These are phyloP conservation scores for Tylopilus cervinicoccineus DNA, from an alignment of 768 basidiomycete species.

Conservation along the genomic window DNA sequence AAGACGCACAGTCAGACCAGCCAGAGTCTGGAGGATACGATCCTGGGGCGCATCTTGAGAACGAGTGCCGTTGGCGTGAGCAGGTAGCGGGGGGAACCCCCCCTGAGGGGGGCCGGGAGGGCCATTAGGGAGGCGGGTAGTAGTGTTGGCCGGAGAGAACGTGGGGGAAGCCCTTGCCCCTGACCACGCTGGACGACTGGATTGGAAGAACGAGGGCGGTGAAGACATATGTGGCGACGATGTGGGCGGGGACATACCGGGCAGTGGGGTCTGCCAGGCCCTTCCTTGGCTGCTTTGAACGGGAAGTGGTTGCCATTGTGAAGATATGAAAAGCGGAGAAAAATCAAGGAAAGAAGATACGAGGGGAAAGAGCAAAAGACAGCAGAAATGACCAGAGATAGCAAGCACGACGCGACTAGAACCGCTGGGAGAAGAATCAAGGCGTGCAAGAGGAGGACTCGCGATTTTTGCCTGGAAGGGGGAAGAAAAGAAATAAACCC, in stretches of 20 bases:
- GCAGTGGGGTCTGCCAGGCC: slow-evolving; percentile 50
- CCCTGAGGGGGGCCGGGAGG: slow-evolving; percentile 35
- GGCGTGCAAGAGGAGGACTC: slow-evolving; percentile 16
- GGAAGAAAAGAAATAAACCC: slow-evolving; percentile 17
- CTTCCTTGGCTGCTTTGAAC: slow-evolving; percentile 62
- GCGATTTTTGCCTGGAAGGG: slow-evolving; percentile 20
- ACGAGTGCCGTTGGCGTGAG: slow-evolving; percentile 45
- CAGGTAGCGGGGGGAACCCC: slow-evolving; percentile 41
- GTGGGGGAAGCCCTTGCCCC: slow-evolving; percentile 67
- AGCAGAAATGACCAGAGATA: slow-evolving; percentile 36
- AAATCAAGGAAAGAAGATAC: slow-evolving; percentile 29
- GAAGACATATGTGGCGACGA: slow-evolving; percentile 13
- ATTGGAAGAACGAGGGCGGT: slow-evolving; percentile 12
- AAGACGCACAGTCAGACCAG: slow-evolving; percentile 65
- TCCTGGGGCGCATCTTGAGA: slow-evolving; percentile 49
- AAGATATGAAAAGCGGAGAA: slow-evolving; percentile 19
- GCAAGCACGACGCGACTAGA: slow-evolving; percentile 32
- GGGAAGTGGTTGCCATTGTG: slow-evolving; percentile 59
- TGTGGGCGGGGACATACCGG: slow-evolving; percentile 41
- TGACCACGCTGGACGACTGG: slow-evolving; percentile 57
- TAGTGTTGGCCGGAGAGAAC: slow-evolving; percentile 49
- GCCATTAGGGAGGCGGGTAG: slow-evolving; percentile 41
- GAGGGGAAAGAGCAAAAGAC: slow-evolving; percentile 25
- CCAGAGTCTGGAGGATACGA: slow-evolving; percentile 58
- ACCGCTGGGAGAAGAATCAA: slow-evolving; percentile 21